Conservation (phyloP, 345 rosid species). For the Eucalyptus regnans region DNA sequence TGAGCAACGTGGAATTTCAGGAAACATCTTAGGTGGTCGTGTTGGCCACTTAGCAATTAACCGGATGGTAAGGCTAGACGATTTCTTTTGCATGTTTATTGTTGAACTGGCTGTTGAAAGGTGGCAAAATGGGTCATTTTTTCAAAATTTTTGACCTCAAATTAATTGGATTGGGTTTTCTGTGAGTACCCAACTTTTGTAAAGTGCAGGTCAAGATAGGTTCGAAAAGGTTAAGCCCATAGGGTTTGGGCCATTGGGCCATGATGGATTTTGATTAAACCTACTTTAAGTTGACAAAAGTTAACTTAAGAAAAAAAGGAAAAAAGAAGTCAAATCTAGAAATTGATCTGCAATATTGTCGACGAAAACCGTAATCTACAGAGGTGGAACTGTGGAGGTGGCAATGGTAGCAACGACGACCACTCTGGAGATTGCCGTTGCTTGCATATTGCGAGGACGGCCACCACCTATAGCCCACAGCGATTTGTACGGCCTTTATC, state of each 20-base stretch:
- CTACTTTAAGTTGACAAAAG: not conserved
- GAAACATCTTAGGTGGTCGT: not conserved
- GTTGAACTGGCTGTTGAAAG: not conserved
- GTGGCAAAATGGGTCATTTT: not conserved
- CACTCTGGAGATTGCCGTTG: not conserved
- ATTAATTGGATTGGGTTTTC: not conserved
- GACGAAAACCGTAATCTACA: not conserved
- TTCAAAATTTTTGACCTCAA: not conserved
- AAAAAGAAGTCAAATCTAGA: not conserved
- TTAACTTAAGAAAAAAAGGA: not conserved
- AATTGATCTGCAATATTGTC: not conserved
- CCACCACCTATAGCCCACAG: not conserved
- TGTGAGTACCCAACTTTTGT: not conserved
- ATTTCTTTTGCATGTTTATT: not conserved
- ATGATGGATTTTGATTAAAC: not conserved
- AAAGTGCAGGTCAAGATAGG: not conserved
- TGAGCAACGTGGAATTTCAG: not conserved
- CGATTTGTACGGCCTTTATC: not conserved
- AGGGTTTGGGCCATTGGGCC: not conserved
- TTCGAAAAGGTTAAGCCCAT: not conserved
- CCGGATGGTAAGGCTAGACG: not conserved
- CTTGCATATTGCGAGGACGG: not conserved
- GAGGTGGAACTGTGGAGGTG: not conserved
- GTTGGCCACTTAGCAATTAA: not conserved
- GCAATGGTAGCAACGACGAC: not conserved